Evolutionary conservation across 2,329 filamentous ascomycete species (phyloP).

Genomic region (Colletotrichum salicis): DNA sequence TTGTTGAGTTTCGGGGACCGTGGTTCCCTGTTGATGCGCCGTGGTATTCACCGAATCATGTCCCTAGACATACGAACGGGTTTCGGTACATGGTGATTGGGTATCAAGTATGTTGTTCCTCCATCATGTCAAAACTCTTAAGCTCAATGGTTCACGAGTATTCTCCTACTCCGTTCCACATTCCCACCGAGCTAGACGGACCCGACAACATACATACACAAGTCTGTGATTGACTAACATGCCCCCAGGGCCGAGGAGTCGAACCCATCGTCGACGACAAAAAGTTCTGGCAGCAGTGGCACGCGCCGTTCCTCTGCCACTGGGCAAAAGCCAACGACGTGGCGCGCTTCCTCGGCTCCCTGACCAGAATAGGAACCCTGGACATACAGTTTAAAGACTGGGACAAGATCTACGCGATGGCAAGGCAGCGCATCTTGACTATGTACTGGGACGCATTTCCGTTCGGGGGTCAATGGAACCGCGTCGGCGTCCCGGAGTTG

Average conservation of each 20-base stretch:
- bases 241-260: not conserved
- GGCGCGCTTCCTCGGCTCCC: not conserved
- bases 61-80: not conserved
- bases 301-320: not conserved
- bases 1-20: not conserved
- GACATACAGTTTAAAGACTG: not conserved
- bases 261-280: not conserved
- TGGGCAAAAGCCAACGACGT: not conserved
- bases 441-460: not conserved
- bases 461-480: not conserved
- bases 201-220: not conserved
- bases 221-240: not conserved
- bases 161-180: too few relatives aligned
- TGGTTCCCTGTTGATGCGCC: not conserved
- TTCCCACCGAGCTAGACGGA: too few relatives aligned
- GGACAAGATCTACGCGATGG: not conserved
- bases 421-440: not conserved
- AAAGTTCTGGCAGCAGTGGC: not conserved
- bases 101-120: not conserved
- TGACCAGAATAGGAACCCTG: not conserved
- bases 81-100: not conserved
- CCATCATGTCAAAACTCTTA: too few relatives aligned
- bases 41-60: not conserved
- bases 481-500: not conserved
- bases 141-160: too few relatives aligned